Conservation (phyloP, 768 basidiomycete species). For the Plicaturopsis crispa region DNA sequence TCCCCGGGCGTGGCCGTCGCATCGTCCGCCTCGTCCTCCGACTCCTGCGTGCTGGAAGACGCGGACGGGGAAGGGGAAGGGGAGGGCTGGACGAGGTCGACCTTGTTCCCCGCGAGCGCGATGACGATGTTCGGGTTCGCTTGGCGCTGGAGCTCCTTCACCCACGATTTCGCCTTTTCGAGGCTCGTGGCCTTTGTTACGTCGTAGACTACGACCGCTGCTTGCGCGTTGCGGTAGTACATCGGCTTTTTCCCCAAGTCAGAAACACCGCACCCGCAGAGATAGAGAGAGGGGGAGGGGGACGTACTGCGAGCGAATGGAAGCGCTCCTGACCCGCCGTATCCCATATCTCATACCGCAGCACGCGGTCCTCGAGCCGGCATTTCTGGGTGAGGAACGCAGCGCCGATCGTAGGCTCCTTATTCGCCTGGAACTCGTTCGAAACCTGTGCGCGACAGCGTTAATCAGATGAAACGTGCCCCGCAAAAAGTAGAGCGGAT, state of each 20-base stretch:
- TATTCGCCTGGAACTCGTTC: constrained; percentile 98
- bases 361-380: constrained; percentile 86
- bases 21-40: constrained; percentile 88
- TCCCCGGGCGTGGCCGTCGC: constrained; percentile 86
- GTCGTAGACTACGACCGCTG: constrained; percentile 97
- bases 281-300: constrained; percentile 3
- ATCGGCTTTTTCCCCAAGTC: constrained; percentile 73
- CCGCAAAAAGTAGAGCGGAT: constrained; percentile 10
- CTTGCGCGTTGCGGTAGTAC: constrained; percentile 98
- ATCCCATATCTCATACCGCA: constrained; percentile 97
- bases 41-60: constrained; percentile 54
- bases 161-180: constrained; percentile 99
- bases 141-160: constrained; percentile 97
- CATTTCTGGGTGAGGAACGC: constrained; percentile 96
- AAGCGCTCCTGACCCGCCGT: constrained; percentile 95
- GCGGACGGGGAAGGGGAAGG: constrained; percentile 39
- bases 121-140: constrained; percentile 99
- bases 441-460: constrained; percentile 75
- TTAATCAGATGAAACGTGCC: constrained; percentile 4
- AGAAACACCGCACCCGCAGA: constrained; percentile 10
- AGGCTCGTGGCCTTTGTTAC: constrained; percentile 93
- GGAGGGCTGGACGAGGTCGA: constrained; percentile 77
- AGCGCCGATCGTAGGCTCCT: constrained; percentile 97
- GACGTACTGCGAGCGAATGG: constrained; percentile 87
- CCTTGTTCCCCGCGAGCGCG: constrained; percentile 95